phyloP scores from a whole-genome alignment of 2,329 filamentous ascomycete genomes.

The Ophiocordyceps robertsii region DNA sequence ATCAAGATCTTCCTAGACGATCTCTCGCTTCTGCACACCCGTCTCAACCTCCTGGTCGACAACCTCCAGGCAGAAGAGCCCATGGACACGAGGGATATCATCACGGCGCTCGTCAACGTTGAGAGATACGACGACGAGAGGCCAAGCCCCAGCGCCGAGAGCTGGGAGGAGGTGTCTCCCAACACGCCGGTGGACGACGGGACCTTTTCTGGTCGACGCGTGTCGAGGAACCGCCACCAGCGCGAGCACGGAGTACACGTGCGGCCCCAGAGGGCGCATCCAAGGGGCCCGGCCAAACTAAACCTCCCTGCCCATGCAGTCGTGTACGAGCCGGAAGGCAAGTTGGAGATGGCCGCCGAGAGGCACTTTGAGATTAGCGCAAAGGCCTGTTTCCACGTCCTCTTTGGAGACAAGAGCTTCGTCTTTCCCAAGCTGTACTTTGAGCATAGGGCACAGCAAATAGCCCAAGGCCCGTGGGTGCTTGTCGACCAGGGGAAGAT shows the following conservation, averaged over 20 bases:
- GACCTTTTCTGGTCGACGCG: conserved; percentile 25
- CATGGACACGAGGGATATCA: conserved; percentile 52
- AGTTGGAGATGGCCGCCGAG: conserved; percentile 63
- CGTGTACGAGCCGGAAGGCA: conserved; percentile 69
- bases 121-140: conserved; percentile 49
- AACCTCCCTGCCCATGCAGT: conserved; percentile 72
- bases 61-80: conserved; percentile 63
- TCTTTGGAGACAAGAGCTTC: conserved; percentile 93
- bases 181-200: conserved; percentile 45
- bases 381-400: conserved; percentile 87
- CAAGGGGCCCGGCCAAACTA: conserved; percentile 49
- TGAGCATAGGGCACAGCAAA: conserved; percentile 64
- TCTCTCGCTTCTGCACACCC: conserved; percentile 64
- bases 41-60: conserved; percentile 75
- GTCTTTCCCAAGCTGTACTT: conserved; percentile 87
- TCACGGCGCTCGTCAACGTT: conserved; percentile 61
- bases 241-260: conserved; percentile 9
- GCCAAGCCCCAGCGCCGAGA: conserved; percentile 62
- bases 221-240: conserved; percentile 7
- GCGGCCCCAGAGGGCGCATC: conserved; percentile 17
- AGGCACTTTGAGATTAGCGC: conserved; percentile 81
- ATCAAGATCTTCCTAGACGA: conserved; percentile 92
- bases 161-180: conserved; percentile 73
- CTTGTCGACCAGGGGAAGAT: conserved; percentile 56
- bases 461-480: conserved; percentile 78